These are phyloP conservation scores for Dipodascus albidus DNA, from an alignment of 805 yeast genomes.

Conservation along the genomic window DNA sequence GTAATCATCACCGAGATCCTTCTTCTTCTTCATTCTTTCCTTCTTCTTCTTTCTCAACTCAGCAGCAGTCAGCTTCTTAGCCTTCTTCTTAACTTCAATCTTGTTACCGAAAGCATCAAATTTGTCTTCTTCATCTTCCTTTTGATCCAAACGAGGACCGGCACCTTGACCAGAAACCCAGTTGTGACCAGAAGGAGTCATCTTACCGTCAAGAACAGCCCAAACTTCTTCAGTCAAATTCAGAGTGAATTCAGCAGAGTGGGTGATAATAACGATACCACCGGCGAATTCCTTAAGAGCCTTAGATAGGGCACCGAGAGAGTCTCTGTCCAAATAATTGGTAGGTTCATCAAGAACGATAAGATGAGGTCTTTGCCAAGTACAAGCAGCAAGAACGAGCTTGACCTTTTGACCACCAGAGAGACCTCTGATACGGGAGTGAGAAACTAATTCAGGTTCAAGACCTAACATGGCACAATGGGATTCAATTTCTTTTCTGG, in stretches of 20 bases:
- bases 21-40: constrained; percentile 99
- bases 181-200: constrained; percentile 99
- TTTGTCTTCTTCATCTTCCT: constrained; percentile 89
- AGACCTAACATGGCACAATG: constrained; percentile 98
- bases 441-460: constrained; percentile 98
- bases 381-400: constrained; percentile 98
- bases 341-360: constrained; percentile 99
- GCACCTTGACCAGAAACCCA: constrained; percentile 99
- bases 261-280: constrained; percentile 99
- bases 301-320: constrained; percentile 98
- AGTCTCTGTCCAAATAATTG: constrained; percentile 97
- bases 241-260: constrained; percentile 99
- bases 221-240: constrained; percentile 99
- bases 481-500: constrained; percentile 99
- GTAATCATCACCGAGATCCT: constrained; percentile 98
- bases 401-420: constrained; percentile 99
- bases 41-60: constrained; percentile 99
- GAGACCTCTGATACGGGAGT: constrained; percentile 99
- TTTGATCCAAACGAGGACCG: constrained; percentile 98
- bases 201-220: constrained; percentile 96
- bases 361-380: constrained; percentile 99
- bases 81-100: constrained; percentile 93
- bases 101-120: constrained; percentile 99
- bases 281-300: constrained; percentile 98
- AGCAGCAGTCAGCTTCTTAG: constrained; percentile 94